Evolutionary conservation across 371 early-diverging fungal genomes (phyloP), one percentile per base, ranked within the genome.

Genomic region (Mortierella sp.): DNA sequence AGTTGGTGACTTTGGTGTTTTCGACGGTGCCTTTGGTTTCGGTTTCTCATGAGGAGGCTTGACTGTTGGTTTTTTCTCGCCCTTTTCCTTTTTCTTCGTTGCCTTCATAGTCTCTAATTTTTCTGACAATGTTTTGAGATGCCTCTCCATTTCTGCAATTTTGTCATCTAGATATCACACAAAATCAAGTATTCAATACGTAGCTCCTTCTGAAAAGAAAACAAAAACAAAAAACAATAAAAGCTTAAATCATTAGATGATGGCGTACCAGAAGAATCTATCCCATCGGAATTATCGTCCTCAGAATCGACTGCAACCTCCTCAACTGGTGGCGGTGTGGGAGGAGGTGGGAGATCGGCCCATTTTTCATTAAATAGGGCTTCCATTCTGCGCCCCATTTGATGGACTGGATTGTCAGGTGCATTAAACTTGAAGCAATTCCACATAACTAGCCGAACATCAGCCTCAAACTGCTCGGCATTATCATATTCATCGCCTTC

Each of bases 371-470:
- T 92, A 85, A 98, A 98, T 5, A 93, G 86, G 19, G 84, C 85
- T 78, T 98, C 96, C 58, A 97, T 77, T 32, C 89, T 85, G 55
- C 88, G 85, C 0, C 96, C 97, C 86, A 94, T 92, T 22, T 90
- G 85, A 83, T 97, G 93, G 0, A 99, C 96, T 2, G 96, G 96
- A 23, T 94, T 89, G 1, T 90, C 94, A 5, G 92, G 89, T 6
- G 94, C 94, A 74, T 99, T 99, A 85, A 97, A 99, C 0, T 84
- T 84, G 70, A 93, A 95, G 84, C 99, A 99, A 84, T 99, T 99
- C 53, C 88, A 85, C 75, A 99, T 90, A 88, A 98, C 95, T 10
- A 96, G 87, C 12, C 94, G 91, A 40, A 96, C 85, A 76, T 99
- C 99, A 0, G 86, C 85, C 67, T 94, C 93, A 71, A 98, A 98